Evolutionary conservation across 805 yeast species (phyloP), one percentile per base, ranked within the genome.

Genomic region (Pichia sporocuriosa): DNA sequence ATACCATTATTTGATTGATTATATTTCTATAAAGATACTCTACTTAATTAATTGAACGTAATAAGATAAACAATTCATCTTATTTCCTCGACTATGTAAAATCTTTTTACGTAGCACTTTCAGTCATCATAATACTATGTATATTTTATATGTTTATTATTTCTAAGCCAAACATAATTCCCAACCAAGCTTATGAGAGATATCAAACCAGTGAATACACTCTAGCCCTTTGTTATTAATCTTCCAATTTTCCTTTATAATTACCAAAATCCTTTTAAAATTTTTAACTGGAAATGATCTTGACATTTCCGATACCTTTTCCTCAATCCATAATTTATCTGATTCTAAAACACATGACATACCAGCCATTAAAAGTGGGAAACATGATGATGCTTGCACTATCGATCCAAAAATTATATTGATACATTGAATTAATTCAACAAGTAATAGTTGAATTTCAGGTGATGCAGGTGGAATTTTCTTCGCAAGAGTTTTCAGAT

Each of bases 121-220:
- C n/a, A n/a, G n/a, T n/a, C n/a, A n/a, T n/a, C n/a, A n/a, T n/a
- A n/a, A n/a, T n/a, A n/a, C n/a, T n/a, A n/a, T n/a, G n/a, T n/a
- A n/a, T n/a, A n/a, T n/a, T n/a, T n/a, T n/a, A n/a, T n/a, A n/a
- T n/a, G n/a, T n/a, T n/a, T n/a, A n/a, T n/a, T n/a, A n/a, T n/a
- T n/a, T 19, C 34, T 34, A 53, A 21, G 57, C 55, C 21, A 54
- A 45, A 39, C 51, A 53, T 8, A 54, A 34, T 33, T 46, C 48
- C 70, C 70, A 66, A 0, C 66, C 68, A 32, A 65, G 37, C 17
- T 54, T 45, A 13, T 53, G 53, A 1, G 68, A 52, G 8, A 67
- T 51, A 25, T 58, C 59, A 38, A 56, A 61, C 68, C 69, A 67
- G 42, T 63, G 62, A 13, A 64, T 53, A 44, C 62, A 60, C 16